Evolutionary conservation across 2,329 filamentous ascomycete genomes (phyloP).

Genomic region (Talaromyces sp.): DNA sequence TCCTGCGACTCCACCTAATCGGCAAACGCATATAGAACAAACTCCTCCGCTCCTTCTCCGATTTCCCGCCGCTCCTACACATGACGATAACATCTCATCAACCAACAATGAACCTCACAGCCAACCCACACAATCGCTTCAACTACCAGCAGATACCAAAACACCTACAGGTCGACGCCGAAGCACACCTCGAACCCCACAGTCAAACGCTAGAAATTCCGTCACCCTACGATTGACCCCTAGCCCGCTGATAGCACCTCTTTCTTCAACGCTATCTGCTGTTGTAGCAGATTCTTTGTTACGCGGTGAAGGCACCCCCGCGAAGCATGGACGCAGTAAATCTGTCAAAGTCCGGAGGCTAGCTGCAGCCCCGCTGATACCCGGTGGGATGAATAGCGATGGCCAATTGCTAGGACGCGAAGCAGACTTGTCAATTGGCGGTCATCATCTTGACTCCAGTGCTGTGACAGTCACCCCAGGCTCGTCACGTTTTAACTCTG

Average conservation of each 20-base stretch:
- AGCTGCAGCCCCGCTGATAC: slow-evolving; percentile 10
- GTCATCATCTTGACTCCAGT: slow-evolving; percentile 16
- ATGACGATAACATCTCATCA: slow-evolving; percentile 21
- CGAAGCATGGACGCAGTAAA: slow-evolving; percentile 29
- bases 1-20: slow-evolving; percentile 27
- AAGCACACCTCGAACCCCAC: slow-evolving; percentile 36
- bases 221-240: slow-evolving; percentile 53
- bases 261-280: slow-evolving; percentile 59
- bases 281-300: slow-evolving; percentile 64
- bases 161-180: slow-evolving; percentile 26
- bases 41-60: slow-evolving; percentile 36
- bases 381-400: slow-evolving; percentile 17
- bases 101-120: slow-evolving; percentile 18
- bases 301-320: slow-evolving; percentile 49
- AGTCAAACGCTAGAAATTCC: slow-evolving; percentile 44
- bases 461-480: slow-evolving; percentile 15
- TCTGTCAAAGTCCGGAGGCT: slow-evolving; percentile 6
- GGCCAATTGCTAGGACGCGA: slow-evolving; percentile 22
- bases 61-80: slow-evolving; percentile 39
- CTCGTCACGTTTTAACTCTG: slow-evolving; percentile 15
- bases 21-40: slow-evolving; percentile 20
- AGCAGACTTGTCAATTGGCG: slow-evolving; percentile 20
- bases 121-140: neutral
- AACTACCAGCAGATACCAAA: slow-evolving; percentile 19
- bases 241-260: slow-evolving; percentile 57